Evolutionary conservation across 1,284 basidiomycete genomes (phyloP), one percentile per base, ranked within the genome.

Genomic region (Microbotryum violaceum): DNA sequence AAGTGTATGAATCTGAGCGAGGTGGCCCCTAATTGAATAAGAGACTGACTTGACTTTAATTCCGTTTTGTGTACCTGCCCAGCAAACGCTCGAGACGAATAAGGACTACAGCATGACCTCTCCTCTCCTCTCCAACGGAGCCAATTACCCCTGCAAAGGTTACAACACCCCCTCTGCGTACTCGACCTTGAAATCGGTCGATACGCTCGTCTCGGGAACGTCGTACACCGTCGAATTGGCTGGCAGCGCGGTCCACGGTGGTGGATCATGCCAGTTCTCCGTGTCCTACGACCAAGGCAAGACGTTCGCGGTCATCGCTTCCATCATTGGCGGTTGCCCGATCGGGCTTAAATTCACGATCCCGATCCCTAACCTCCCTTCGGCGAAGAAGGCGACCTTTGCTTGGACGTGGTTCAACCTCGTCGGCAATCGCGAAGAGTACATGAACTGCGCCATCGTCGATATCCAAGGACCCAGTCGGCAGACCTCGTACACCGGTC

Each of bases 371-470:
- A 70, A 73, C 27, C 72, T 76, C 0, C 77, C 77, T 0, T 58
- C 69, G 8, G 76, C 58, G 4, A 56, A 74, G 10, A 70, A 76
- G 33, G 77, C 76, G 6, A 61, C 78, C n/a, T 77, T 79, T 54
- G 70, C 72, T 21, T 79, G 78, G 78, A 73, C 70, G 10, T 79
- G 78, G 78, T 76, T 76, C 71, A 78, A 78, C 57, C 14, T 47
- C 23, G 27, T 63, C 31, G 66, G 63, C 7, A 65, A 62, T 18
- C 52, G 56, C 9, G 62, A 64, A 31, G 54, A 54, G 67, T 72
- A 78, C 72, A 72, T 74, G 66, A 77, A 78, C 67, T 78, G 77
- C 58, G 77, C 77, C 6, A 62, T 73, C 10, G 74, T 78, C 56
- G 74, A 72, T 29, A 74, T 78, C 57, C 25, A 44, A 8, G 63